phyloP scores from a whole-genome alignment of 2,329 filamentous ascomycete species.

The Geosmithia morbida region DNA sequence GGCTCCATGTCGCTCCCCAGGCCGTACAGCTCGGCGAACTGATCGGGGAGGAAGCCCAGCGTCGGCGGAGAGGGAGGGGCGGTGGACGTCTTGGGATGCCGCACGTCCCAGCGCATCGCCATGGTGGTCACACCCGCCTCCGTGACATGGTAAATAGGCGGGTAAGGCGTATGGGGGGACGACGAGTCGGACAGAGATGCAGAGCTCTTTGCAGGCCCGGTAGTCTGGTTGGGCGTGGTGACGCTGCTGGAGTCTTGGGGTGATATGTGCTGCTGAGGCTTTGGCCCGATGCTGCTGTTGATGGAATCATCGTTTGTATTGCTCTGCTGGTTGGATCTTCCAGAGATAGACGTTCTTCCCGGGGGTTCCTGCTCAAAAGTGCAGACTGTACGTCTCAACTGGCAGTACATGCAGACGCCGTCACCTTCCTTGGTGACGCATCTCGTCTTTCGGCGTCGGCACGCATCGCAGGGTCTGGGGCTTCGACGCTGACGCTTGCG shows the following conservation, averaged over 20 bases:
- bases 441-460: slow-evolving; percentile 6
- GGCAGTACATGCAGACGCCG: slow-evolving; percentile 5
- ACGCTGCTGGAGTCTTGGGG: too few relatives aligned
- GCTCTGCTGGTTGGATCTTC: not conserved
- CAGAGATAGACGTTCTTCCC: not conserved
- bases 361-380: slow-evolving; percentile 4
- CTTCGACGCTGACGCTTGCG: slow-evolving; percentile 14
- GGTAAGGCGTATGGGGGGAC: not conserved
- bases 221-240: too few relatives aligned
- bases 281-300: too few relatives aligned
- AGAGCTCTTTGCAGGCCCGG: not conserved
- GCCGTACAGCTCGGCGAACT: slow-evolving; percentile 17
- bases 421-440: slow-evolving; percentile 3
- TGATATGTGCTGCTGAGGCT: too few relatives aligned
- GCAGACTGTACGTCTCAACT: slow-evolving; percentile 5
- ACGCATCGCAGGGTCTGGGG: slow-evolving; percentile 9
- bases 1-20: slow-evolving; percentile 18
- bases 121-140: not conserved
- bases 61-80: slow-evolving; percentile 8
- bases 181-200: not conserved
- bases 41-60: slow-evolving; percentile 9
- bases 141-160: not conserved
- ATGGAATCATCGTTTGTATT: not conserved
- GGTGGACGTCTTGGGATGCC: slow-evolving; percentile 5
- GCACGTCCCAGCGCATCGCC: slow-evolving; percentile 1